These are phyloP conservation scores for Lenwebbia sp. DNA, from an alignment of 345 rosid species.

Conservation along the genomic window DNA sequence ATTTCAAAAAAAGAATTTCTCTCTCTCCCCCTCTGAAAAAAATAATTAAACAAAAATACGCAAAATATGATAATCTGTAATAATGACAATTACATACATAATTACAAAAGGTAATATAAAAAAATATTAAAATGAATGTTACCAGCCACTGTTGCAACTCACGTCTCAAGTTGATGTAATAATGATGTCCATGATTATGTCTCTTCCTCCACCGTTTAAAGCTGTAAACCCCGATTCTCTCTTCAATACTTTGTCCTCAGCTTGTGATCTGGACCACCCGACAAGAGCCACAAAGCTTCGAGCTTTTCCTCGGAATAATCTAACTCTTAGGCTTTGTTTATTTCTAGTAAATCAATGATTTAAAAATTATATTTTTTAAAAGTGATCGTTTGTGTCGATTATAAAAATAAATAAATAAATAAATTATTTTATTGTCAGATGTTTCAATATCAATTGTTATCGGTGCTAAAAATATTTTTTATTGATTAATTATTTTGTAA, in stretches of 20 bases:
- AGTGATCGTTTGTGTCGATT: too few relatives aligned
- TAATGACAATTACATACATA: not conserved
- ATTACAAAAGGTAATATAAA: too few relatives aligned
- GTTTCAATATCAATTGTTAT: too few relatives aligned
- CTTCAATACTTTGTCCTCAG: not conserved
- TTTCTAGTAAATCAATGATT: too few relatives aligned
- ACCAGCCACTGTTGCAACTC: not conserved
- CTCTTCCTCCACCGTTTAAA: not conserved
- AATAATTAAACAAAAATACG: not conserved
- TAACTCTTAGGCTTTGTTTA: too few relatives aligned
- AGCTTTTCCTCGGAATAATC: not conserved
- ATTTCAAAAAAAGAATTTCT: not conserved
- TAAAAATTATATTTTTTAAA: too few relatives aligned
- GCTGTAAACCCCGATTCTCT: not conserved
- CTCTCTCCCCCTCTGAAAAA: not conserved
- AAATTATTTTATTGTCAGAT: too few relatives aligned
- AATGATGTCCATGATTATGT: not conserved
- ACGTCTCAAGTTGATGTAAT: not conserved
- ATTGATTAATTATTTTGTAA: too few relatives aligned
- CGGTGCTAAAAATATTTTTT: too few relatives aligned
- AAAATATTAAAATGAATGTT: not conserved
- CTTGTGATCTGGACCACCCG: not conserved
- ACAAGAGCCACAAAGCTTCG: not conserved
- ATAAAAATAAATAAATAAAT: too few relatives aligned
- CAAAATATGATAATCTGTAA: not conserved